Evolutionary conservation across 306 rosid species (phyloP), one percentile per base, ranked within the genome.

Genomic region (Lathyrus tuberosus): DNA sequence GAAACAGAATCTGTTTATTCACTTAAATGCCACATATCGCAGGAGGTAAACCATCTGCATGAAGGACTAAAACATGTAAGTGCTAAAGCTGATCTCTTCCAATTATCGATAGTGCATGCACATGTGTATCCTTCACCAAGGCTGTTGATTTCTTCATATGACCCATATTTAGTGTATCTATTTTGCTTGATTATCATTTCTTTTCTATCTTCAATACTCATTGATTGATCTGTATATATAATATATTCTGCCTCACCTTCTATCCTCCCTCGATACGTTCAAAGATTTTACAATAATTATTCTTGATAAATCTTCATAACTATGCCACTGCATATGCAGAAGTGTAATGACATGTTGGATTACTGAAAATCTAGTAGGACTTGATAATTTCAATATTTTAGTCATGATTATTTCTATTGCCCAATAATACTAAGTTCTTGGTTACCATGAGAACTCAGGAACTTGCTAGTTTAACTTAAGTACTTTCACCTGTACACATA

Each of bases 21-120:
- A 41, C 97, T 95, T 64, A 95, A 95, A 79, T 95, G 99, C 84
- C 97, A 95, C 86, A 95, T 95, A 83, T 95, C 97, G 0, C 99
- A 95, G 0, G 99, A 95, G 70, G 99, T 95, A 84, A 95, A 95
- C 87, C 99, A 95, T 86, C 82, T 95, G 84, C 91, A 85, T 61
- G 99, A 95, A 87, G 99, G 99, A 68, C 77, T 95, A 72, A 91
- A 95, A 78, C 97, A 95, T 80, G 99, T 95, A 80, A 89, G 97
- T 80, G 38, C 42, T 31, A 65, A 58, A 44, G 18, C 66, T 51
- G 43, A 62, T 40, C 10, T 41, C 53, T 49, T 67, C 68, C 40
- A 31, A 13, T 48, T 9, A 67, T 41, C 22, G 22, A 20, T 48
- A 37, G n/a, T 62, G 53, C 33, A 57, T 33, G 33, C 11, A 9